Evolutionary conservation across 2,329 filamentous ascomycete species (phyloP).

Genomic region (Proliferodiscus dingleyae): DNA sequence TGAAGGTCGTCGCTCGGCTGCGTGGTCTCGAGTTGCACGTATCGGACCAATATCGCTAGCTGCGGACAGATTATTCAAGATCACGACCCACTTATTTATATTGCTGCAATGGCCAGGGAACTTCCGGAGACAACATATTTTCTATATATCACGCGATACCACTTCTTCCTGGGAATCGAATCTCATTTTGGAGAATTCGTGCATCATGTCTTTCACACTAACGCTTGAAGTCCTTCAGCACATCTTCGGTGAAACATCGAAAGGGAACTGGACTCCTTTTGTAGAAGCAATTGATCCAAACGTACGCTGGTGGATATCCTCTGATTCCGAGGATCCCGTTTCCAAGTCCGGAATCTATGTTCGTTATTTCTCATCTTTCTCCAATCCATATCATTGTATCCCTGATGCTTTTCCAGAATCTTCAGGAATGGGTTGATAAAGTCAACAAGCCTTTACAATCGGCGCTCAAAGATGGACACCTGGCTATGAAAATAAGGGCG

Average conservation of each 20-base stretch:
- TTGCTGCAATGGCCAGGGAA: too few species aligned
- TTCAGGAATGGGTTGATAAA: background rate
- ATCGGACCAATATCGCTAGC: too few species aligned
- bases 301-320: background rate
- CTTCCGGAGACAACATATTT: too few species aligned
- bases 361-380: background rate
- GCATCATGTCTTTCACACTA: background rate
- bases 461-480: background rate
- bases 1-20: too few species aligned
- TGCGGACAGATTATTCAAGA: too few species aligned
- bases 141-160: too few species aligned
- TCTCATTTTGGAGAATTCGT: too few species aligned
- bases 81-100: too few species aligned
- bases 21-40: too few species aligned
- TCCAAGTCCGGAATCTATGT: background rate
- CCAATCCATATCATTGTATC: background rate
- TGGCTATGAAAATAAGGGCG: background rate
- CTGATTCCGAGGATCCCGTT: background rate
- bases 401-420: background rate
- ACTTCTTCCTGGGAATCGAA: too few species aligned
- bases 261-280: background rate
- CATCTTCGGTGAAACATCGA: background rate
- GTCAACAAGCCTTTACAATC: background rate
- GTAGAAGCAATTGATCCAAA: background rate
- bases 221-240: background rate